Conservation (phyloP, 257 asterid species). For the Solanum corneliomulleri region DNA sequence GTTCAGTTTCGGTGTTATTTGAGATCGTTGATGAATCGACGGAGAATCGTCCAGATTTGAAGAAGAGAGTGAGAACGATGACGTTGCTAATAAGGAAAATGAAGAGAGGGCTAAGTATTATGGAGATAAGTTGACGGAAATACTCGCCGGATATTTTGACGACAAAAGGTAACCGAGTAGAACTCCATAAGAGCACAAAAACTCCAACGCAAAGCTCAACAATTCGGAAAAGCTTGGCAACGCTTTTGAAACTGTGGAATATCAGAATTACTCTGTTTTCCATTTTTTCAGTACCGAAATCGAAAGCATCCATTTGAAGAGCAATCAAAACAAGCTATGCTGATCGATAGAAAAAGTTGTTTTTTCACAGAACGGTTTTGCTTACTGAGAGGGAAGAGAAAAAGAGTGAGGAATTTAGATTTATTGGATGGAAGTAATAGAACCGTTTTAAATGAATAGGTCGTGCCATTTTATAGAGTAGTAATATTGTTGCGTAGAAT, state of each 20-base stretch:
- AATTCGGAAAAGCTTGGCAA: conserved; percentile 43
- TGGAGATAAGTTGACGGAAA: conserved; percentile 25
- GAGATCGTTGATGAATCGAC: background rate
- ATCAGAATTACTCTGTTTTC: conserved; percentile 11
- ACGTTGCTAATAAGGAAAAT: conserved; percentile 45
- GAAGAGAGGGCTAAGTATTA: conserved; percentile 47
- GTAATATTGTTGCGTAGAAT: background rate
- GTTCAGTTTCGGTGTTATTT: conserved; percentile 1
- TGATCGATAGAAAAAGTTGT: background rate
- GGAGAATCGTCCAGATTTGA: conserved; percentile 34
- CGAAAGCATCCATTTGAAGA: conserved; percentile 19
- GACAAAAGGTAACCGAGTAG: conserved; percentile 39
- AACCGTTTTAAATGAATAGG: background rate
- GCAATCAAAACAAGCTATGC: background rate
- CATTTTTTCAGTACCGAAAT: conserved; percentile 1
- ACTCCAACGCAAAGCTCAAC: conserved; percentile 29
- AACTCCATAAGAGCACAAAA: conserved; percentile 33
- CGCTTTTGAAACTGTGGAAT: conserved; percentile 14
- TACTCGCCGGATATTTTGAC: conserved; percentile 44
- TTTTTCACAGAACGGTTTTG: background rate
- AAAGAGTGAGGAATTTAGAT: background rate
- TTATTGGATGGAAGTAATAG: background rate
- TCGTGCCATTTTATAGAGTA: background rate
- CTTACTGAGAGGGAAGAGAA: background rate
- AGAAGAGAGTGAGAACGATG: conserved; percentile 52